Conservation (phyloP, 1,284 basidiomycete genomes). For the Leccinum cinnamomeum region DNA sequence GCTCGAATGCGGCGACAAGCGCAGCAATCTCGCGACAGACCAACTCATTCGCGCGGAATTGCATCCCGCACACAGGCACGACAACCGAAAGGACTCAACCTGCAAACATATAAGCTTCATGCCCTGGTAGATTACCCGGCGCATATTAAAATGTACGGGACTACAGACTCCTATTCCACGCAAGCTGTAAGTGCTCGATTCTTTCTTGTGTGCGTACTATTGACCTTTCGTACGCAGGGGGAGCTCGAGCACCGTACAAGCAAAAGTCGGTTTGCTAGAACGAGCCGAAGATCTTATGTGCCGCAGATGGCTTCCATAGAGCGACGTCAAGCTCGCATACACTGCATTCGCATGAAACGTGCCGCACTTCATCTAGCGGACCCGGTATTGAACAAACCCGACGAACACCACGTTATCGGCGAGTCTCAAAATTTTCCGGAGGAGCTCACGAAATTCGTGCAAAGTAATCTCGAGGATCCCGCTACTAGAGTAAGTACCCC, state of each 20-base stretch:
- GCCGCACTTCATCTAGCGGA: not conserved
- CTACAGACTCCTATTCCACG: too few species aligned
- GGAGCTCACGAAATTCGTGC: conserved; percentile 19
- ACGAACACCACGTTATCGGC: conserved; percentile 20
- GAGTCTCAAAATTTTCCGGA: conserved; percentile 11
- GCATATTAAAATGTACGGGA: not conserved
- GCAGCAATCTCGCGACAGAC: not conserved
- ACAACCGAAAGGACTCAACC: not conserved
- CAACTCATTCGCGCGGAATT: not conserved
- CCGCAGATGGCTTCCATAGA: not conserved
- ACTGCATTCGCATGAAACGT: not conserved
- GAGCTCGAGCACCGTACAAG: not conserved
- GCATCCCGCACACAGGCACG: not conserved
- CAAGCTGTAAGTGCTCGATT: too few species aligned
- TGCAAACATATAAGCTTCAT: not conserved
- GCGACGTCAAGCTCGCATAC: not conserved
- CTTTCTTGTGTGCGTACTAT: too few species aligned
- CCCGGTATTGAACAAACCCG: not conserved
- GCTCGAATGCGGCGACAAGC: not conserved
- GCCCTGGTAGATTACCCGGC: not conserved
- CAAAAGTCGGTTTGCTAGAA: not conserved
- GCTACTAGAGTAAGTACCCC: not conserved
- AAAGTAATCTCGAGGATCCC: not conserved
- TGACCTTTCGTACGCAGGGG: not conserved
- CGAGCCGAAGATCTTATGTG: not conserved